Percentiles rank a stretch among this genome's conserved stretches.
These are phyloP conservation scores for Arctium minus DNA, from an alignment of 129 eudicot genomes.

Conservation along the genomic window DNA sequence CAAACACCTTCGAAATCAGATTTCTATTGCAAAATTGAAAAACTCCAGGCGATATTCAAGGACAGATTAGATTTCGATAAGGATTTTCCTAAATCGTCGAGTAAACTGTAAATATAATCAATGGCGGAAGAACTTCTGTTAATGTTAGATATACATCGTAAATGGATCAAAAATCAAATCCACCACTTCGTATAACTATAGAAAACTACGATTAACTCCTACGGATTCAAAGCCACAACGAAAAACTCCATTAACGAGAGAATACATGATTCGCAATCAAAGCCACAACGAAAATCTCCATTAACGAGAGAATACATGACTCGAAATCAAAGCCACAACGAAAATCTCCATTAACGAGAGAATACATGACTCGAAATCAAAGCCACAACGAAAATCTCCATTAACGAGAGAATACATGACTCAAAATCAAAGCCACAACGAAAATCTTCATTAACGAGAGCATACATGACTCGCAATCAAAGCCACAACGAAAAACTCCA, in stretches of 20 bases:
- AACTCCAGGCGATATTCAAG: neutral
- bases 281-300: too few relatives aligned
- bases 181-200: neutral
- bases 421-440: neutral
- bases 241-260: neutral
- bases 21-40: neutral
- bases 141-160: neutral
- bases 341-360: neutral
- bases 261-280: neutral
- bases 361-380: too few relatives aligned
- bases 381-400: neutral
- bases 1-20: neutral
- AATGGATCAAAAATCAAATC: neutral
- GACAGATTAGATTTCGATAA: neutral
- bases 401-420: neutral
- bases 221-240: neutral
- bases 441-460: neutral
- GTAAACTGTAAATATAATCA: neutral
- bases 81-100: neutral
- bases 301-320: neutral
- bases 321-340: neutral
- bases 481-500: neutral
- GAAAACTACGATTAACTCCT: neutral
- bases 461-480: too few relatives aligned
- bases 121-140: neutral